Conservation (phyloP, 306 rosid species). For the Ormosia semicastrata region DNA sequence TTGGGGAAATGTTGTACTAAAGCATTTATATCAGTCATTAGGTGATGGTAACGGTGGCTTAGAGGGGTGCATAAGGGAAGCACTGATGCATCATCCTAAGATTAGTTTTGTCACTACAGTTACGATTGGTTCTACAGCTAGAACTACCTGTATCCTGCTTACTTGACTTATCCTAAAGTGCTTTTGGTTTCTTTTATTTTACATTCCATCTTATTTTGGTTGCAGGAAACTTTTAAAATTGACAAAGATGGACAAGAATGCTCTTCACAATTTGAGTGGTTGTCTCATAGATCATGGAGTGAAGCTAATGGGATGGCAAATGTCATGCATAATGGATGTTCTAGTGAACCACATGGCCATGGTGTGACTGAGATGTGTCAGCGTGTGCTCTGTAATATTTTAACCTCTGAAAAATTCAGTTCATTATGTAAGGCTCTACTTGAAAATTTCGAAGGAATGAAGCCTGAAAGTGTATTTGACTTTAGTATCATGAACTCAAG, state of each 20-base stretch:
- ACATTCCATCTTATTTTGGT: conserved; percentile 14
- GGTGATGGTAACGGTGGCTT: conserved; percentile 55
- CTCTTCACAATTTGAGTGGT: conserved; percentile 27
- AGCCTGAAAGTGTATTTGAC: conserved; percentile 69
- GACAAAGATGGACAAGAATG: conserved; percentile 41
- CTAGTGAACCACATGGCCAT: conserved; percentile 39
- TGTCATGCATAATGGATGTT: conserved; percentile 46
- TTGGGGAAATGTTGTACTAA: conserved; percentile 58
- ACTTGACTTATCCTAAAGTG: conserved; percentile 11
- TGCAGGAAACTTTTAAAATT: conserved; percentile 51
- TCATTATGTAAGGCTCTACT: conserved; percentile 58
- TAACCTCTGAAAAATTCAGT: conserved; percentile 67
- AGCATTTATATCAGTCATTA: conserved; percentile 54
- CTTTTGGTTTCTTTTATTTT: not conserved
- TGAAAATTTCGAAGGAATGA: conserved; percentile 73
- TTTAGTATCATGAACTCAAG: conserved; percentile 63
- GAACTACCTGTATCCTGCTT: conserved; percentile 21
- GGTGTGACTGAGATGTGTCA: conserved; percentile 49
- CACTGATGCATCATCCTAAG: conserved; percentile 31
- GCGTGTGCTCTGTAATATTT: conserved; percentile 51
- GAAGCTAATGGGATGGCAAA: conserved; percentile 46
- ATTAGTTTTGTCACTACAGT: conserved; percentile 28
- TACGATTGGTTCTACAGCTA: conserved; percentile 44
- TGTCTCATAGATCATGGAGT: conserved; percentile 39
- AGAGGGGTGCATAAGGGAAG: conserved; percentile 52